phyloP scores from a whole-genome alignment of 305 asterid genomes.

The Solanum hybrid region DNA sequence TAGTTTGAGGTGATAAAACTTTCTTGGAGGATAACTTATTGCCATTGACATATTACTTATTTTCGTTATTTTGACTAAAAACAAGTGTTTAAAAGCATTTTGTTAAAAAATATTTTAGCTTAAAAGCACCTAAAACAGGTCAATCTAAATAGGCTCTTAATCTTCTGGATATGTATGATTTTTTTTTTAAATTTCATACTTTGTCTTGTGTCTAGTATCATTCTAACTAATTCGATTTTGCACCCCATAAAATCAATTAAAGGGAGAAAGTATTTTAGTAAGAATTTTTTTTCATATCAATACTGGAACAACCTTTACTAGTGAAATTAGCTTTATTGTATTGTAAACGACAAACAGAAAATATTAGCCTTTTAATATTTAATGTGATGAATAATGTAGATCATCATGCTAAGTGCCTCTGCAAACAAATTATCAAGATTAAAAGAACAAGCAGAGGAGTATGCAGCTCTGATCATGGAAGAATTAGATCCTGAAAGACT shows the following conservation, averaged over 20 bases:
- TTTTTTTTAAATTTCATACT: not conserved
- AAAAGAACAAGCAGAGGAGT: conserved; percentile 48
- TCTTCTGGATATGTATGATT: not conserved
- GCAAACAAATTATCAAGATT: conserved; percentile 52
- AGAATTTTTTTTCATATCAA: not conserved
- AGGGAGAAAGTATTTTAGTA: not conserved
- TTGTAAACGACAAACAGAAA: not conserved
- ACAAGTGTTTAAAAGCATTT: not conserved
- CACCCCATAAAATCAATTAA: not conserved
- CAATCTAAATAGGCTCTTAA: no score
- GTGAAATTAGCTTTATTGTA: not conserved
- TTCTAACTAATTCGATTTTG: not conserved
- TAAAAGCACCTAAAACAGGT: not conserved
- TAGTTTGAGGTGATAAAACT: not conserved
- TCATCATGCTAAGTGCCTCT: conserved; percentile 51
- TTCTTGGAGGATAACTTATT: not conserved
- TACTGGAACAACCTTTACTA: not conserved
- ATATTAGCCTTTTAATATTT: not conserved
- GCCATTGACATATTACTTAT: not conserved
- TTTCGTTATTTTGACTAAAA: no score
- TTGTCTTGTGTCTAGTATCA: not conserved
- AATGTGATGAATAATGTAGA: conserved; percentile 20
- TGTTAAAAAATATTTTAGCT: no score
- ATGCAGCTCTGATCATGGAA: conserved; percentile 58
- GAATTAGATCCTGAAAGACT: conserved; percentile 54